phyloP scores from a whole-genome alignment of 108 stramenopile genomes.

The Skeletonema tropicum region DNA sequence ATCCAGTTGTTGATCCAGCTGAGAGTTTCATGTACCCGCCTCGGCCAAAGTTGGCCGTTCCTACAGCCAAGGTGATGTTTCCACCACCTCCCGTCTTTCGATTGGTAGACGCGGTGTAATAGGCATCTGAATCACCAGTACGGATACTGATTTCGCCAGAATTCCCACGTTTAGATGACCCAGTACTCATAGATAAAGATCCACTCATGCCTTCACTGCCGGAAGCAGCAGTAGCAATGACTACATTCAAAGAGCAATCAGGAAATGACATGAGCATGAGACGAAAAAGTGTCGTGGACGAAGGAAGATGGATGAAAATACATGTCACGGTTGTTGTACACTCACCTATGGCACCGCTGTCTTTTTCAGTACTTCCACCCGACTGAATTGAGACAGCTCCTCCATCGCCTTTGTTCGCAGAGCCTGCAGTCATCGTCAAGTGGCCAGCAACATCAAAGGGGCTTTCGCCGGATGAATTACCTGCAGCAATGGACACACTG shows the following conservation, averaged over 20 bases:
- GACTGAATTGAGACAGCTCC: conserved; percentile 2
- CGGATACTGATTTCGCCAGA: conserved; percentile 23
- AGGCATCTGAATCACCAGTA: conserved; percentile 20
- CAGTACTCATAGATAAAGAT: conserved; percentile 13
- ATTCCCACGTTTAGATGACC: conserved; percentile 10
- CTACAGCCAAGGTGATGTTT: conserved; percentile 22
- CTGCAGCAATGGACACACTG: conserved; percentile 9
- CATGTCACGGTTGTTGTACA: not conserved
- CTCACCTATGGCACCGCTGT: conserved; percentile 1
- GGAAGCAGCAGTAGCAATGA: conserved; percentile 29
- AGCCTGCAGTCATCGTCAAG: conserved; percentile 15
- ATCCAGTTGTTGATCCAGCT: conserved; percentile 4
- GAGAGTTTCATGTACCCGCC: conserved; percentile 4
- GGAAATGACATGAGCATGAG: not conserved
- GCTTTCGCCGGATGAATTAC: conserved; percentile 7
- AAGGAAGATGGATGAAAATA: not conserved
- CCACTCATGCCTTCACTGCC: conserved; percentile 18
- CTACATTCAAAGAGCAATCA: not conserved
- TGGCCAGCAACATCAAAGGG: conserved; percentile 19
- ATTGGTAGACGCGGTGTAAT: not conserved
- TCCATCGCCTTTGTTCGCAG: conserved; percentile 10
- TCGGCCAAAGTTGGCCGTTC: conserved; percentile 2
- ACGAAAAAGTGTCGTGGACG: not conserved
- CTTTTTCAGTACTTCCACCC: not conserved
- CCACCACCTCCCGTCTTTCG: conserved; percentile 19